Evolutionary conservation across 148 eudicot genomes (phyloP).

Genomic region (Amaranthus cruentus): DNA sequence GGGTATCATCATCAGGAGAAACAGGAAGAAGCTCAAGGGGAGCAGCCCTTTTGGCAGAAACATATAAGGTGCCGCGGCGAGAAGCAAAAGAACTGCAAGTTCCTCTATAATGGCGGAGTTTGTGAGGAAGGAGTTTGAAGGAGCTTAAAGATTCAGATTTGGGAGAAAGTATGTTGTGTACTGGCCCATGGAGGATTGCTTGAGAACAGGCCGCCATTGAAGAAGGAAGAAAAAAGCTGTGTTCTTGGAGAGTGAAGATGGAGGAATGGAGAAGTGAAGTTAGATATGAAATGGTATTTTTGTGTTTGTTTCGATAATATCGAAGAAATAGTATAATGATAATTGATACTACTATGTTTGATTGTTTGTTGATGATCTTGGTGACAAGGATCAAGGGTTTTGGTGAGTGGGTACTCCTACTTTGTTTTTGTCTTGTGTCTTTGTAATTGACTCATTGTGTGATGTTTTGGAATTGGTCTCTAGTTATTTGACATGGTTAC

Average conservation of each 20-base stretch:
- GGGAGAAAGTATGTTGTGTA: conserved; percentile 17
- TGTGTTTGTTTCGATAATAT: conserved; percentile 33
- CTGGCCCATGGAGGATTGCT: conserved; percentile 36
- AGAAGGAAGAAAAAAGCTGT: not conserved
- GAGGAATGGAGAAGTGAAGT: not conserved
- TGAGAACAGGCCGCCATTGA: conserved; percentile 36
- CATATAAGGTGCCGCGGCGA: conserved; percentile 22
- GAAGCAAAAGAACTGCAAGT: not conserved
- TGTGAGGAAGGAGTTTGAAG: conserved; percentile 6
- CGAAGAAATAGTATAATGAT: conserved; percentile 13
- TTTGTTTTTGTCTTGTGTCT: too few species aligned
- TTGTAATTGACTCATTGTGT: too few species aligned
- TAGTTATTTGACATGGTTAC: too few species aligned
- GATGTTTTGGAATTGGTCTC: too few species aligned
- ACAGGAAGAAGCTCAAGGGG: conserved; percentile 51
- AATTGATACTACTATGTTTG: not conserved
- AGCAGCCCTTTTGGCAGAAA: conserved; percentile 30
- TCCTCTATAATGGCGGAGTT: conserved; percentile 18
- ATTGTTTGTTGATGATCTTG: not conserved
- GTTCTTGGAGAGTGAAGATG: not conserved
- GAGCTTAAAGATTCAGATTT: conserved; percentile 17
- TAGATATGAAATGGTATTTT: not conserved
- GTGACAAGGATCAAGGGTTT: not conserved
- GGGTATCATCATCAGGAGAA: conserved; percentile 53
- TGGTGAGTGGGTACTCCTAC: not conserved